phyloP scores from a whole-genome alignment of 106 monocot species.

The Dendrobium catenatum region DNA sequence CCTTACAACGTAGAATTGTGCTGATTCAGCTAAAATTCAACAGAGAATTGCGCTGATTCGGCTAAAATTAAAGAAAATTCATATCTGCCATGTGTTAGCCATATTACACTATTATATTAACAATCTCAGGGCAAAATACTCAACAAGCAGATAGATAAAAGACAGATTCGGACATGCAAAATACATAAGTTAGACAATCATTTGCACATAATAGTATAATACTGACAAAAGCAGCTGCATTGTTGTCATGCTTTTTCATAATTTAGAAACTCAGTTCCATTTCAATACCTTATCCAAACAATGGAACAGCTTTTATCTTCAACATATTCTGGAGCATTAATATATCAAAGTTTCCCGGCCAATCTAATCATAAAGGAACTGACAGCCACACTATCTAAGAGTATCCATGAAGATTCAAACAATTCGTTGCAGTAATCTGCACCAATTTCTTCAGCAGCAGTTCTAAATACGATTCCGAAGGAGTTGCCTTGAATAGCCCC shows the following conservation, averaged over 20 bases:
- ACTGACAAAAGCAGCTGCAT: background rate
- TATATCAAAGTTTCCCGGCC: constrained; percentile 68
- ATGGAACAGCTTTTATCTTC: background rate
- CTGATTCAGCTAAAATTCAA: no score
- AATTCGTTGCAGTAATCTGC: constrained; percentile 78
- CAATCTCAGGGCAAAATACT: background rate
- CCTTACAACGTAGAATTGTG: background rate
- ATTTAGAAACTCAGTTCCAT: background rate
- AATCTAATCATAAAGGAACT: constrained; percentile 88
- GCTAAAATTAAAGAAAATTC: background rate
- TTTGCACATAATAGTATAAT: background rate
- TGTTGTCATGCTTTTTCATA: background rate
- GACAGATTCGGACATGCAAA: background rate
- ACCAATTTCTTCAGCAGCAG: constrained; percentile 75
- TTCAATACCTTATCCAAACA: background rate
- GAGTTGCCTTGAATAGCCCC: constrained; percentile 88
- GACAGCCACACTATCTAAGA: constrained; percentile 52
- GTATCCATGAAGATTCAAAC: constrained; percentile 94
- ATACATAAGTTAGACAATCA: background rate
- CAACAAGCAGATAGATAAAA: background rate
- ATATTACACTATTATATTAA: background rate
- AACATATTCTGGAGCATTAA: background rate
- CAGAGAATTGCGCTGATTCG: background rate
- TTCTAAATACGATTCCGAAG: constrained; percentile 76
- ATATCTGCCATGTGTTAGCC: background rate